A percentile compares a stretch with the other conserved stretches of the same genome.
Conservation (phyloP, 371 early-diverging fungal genomes). For the Encephalitozoon cuniculi region DNA sequence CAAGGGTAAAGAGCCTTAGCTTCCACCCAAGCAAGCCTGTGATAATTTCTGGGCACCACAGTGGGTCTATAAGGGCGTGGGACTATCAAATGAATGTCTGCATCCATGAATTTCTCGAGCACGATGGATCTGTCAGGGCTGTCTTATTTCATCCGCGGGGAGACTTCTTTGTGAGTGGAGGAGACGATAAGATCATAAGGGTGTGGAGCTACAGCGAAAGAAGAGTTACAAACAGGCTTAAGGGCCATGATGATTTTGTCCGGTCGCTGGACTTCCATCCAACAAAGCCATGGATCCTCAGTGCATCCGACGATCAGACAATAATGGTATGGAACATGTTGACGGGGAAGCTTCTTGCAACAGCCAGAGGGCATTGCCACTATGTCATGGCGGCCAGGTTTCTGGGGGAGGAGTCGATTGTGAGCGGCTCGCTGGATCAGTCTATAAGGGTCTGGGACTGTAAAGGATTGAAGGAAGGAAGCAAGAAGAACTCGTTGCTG, state of each 20-base stretch:
- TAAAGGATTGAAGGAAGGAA: slow-evolving; percentile 65
- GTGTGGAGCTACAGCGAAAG: slow-evolving; percentile 97
- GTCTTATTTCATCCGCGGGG: slow-evolving; percentile 90
- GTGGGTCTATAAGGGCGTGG: slow-evolving; percentile 91
- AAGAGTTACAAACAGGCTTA: slow-evolving; percentile 79
- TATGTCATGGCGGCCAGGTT: slow-evolving; percentile 98
- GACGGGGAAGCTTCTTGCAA: slow-evolving; percentile 85
- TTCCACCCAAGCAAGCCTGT: slow-evolving; percentile 95
- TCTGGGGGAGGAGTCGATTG: slow-evolving; percentile 89
- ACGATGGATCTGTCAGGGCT: slow-evolving; percentile 94
- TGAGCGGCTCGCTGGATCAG: slow-evolving; percentile 89
- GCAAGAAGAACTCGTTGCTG: slow-evolving; percentile 70
- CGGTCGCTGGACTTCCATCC: slow-evolving; percentile 93
- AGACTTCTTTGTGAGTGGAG: slow-evolving; percentile 90
- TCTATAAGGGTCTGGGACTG: slow-evolving; percentile 97
- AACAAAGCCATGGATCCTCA: slow-evolving; percentile 91
- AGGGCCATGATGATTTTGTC: slow-evolving; percentile 94
- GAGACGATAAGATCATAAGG: slow-evolving; percentile 96
- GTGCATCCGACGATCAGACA: slow-evolving; percentile 93
- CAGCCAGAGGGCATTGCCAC: slow-evolving; percentile 93
- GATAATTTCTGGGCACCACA: slow-evolving; percentile 87
- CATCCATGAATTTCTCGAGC: slow-evolving; percentile 86
- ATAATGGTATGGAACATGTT: slow-evolving; percentile 99
- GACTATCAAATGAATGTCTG: slow-evolving; percentile 81
- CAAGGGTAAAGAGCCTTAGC: slow-evolving; percentile 81